Percentiles rank a stretch among this genome's conserved stretches.
These are phyloP conservation scores for Barbarea vulgaris DNA, from an alignment of 345 rosid species.

Conservation along the genomic window DNA sequence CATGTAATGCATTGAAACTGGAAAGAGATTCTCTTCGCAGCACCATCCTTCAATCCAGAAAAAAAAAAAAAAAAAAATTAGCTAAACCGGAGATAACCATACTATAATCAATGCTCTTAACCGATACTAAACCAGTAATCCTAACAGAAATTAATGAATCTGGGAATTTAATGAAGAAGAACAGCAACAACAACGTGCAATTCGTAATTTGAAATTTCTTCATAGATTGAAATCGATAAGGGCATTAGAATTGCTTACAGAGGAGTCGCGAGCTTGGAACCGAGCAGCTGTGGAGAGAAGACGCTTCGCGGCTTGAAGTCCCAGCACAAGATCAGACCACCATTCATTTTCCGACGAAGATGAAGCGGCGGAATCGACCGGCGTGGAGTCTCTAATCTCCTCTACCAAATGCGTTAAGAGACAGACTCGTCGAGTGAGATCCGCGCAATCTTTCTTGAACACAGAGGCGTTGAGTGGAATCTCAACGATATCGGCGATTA, in stretches of 20 bases:
- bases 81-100: conserved; percentile 26
- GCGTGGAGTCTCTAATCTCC: conserved; percentile 63
- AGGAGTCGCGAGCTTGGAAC: conserved; percentile 46
- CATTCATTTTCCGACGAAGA: conserved; percentile 48
- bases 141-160: conserved; percentile 18
- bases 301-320: conserved; percentile 64
- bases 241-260: conserved; percentile 55
- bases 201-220: not conserved
- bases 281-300: conserved; percentile 51
- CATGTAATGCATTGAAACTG: conserved; percentile 83
- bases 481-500: conserved; percentile 42
- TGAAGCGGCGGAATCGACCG: conserved; percentile 35
- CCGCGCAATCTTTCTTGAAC: conserved; percentile 76
- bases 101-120: not conserved
- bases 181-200: not conserved
- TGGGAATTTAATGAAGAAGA: not conserved
- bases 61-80: not conserved
- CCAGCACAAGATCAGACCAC: conserved; percentile 63
- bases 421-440: conserved; percentile 79
- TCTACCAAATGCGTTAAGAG: conserved; percentile 80
- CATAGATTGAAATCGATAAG: not conserved
- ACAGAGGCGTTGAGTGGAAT: conserved; percentile 31
- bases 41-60: conserved; percentile 63
- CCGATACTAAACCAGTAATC: conserved; percentile 31
- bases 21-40: conserved; percentile 66